phyloP scores from a whole-genome alignment of 2,329 filamentous ascomycete species.

The Curvularia lunata region DNA sequence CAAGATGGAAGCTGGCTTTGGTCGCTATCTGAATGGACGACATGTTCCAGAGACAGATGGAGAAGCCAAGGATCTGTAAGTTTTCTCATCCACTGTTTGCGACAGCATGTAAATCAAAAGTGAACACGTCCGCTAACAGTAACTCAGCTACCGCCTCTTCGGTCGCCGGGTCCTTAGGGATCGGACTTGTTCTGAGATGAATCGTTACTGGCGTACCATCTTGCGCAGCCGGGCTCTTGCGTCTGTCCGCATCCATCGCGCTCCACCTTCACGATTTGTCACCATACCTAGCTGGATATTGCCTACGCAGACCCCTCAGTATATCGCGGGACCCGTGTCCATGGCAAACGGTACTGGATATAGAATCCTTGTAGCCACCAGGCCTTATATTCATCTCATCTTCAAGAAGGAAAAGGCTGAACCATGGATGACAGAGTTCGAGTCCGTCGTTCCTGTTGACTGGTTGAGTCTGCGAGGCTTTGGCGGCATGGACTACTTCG shows the following conservation, averaged over 20 bases:
- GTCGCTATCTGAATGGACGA: conserved; percentile 28
- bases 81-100: neutral
- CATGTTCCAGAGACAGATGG: conserved; percentile 33
- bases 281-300: neutral
- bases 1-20: conserved; percentile 40
- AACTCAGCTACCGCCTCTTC: conserved; percentile 39
- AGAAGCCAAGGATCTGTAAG: conserved; percentile 43
- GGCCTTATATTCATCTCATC: conserved; percentile 35
- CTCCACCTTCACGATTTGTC: conserved; percentile 2
- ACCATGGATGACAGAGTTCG: conserved; percentile 30
- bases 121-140: neutral
- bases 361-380: neutral
- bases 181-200: conserved; percentile 31
- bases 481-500: conserved; percentile 35
- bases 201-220: conserved; percentile 30
- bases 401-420: conserved; percentile 31
- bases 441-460: conserved; percentile 16
- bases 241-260: conserved; percentile 30
- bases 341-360: neutral
- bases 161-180: conserved; percentile 32
- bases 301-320: too few species aligned
- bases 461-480: conserved; percentile 37
- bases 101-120: neutral
- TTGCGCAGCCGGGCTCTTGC: conserved; percentile 31
- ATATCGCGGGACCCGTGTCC: too few species aligned